Conservation (phyloP, 768 basidiomycete species). For the Amanita polypyramis region DNA sequence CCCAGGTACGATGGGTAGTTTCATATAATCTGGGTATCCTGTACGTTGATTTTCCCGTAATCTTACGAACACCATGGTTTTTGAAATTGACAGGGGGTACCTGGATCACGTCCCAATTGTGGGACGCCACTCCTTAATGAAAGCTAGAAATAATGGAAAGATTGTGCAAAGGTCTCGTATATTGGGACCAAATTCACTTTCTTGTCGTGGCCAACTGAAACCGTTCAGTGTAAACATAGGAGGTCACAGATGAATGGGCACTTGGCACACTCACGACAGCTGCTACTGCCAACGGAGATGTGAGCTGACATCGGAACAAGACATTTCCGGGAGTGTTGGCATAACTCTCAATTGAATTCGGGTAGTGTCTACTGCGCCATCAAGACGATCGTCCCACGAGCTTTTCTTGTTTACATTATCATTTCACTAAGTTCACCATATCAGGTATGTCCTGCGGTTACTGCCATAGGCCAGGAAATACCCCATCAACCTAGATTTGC, state of each 20-base stretch:
- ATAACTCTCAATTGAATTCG: slow-evolving; percentile 81
- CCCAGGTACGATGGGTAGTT: neutral
- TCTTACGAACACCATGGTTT: neutral
- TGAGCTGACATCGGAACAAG: slow-evolving; percentile 63
- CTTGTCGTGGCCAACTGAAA: too few species aligned
- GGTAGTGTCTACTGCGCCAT: slow-evolving; percentile 82
- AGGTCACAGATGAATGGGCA: slow-evolving; percentile 55
- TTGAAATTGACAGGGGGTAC: slow-evolving; percentile 31
- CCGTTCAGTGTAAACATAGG: slow-evolving; percentile 63
- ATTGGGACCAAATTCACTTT: too few species aligned
- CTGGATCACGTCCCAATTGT: slow-evolving; percentile 48
- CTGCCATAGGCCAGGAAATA: slow-evolving; percentile 83
- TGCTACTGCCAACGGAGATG: slow-evolving; percentile 39
- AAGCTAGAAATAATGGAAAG: slow-evolving; percentile 52
- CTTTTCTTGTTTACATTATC: slow-evolving; percentile 13
- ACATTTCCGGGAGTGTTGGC: slow-evolving; percentile 75
- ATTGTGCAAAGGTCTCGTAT: too few species aligned
- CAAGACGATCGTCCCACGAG: slow-evolving; percentile 49
- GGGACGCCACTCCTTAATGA: slow-evolving; percentile 66
- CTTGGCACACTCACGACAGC: slow-evolving; percentile 54
- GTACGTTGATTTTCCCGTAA: slow-evolving; percentile 23
- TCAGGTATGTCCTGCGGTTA: slow-evolving; percentile 56
- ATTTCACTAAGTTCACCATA: neutral
- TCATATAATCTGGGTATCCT: too few species aligned
- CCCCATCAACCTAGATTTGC: slow-evolving; percentile 70